phyloP scores from a whole-genome alignment of 2,329 filamentous ascomycete species.

The Pseudogymnoascus sp. region DNA sequence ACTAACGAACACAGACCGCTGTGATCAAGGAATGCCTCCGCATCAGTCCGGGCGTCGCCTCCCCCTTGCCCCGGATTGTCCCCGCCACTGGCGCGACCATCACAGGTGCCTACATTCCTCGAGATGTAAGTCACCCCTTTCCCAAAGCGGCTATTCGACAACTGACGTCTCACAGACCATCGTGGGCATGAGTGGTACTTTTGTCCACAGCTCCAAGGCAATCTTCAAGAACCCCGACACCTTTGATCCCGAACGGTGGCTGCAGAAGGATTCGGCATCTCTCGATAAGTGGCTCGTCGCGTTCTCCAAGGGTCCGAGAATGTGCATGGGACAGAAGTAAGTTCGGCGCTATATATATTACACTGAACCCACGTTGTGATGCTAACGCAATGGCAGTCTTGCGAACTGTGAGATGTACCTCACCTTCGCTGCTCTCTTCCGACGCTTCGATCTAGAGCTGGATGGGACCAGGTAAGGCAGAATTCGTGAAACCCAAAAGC shows the following conservation, averaged over 20 bases:
- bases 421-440: slow-evolving; percentile 27
- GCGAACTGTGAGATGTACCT: slow-evolving; percentile 29
- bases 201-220: slow-evolving; percentile 20
- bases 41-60: neutral
- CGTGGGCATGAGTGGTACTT: slow-evolving; percentile 18
- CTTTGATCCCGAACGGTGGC: slow-evolving; percentile 24
- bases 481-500: neutral
- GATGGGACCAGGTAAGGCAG: slow-evolving; percentile 22
- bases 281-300: slow-evolving; percentile 32
- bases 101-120: slow-evolving; percentile 2
- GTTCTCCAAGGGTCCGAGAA: slow-evolving; percentile 38
- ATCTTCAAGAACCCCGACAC: slow-evolving; percentile 20
- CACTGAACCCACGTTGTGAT: neutral
- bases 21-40: slow-evolving; percentile 2
- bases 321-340: slow-evolving; percentile 29
- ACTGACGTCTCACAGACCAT: neutral
- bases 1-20: neutral
- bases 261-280: neutral
- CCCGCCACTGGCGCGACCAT: slow-evolving; percentile 7
- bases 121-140: neutral
- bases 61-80: slow-evolving; percentile 1
- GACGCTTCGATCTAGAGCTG: slow-evolving; percentile 26
- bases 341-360: neutral
- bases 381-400: slow-evolving; percentile 13
- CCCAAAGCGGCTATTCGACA: too few relatives aligned